Base-by-base conservation (phyloP, 129 eudicot species). In the Arctium lappa region DNA sequence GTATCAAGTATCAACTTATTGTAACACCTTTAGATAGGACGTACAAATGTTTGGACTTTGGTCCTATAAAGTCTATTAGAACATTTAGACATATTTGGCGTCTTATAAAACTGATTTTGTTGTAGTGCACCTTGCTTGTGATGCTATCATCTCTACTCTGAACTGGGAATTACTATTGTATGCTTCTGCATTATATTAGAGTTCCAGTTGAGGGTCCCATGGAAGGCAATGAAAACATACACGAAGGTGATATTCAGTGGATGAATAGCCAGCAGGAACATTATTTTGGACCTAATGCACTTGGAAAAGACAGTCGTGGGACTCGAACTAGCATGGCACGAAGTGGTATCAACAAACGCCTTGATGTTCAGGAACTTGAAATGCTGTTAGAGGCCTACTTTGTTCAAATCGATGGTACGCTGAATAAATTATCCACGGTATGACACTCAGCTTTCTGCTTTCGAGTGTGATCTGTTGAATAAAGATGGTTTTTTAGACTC, bases 351-450 rank as follows among this genome's bases (percentile, higher is more conserved):
- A 85, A 88, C 89, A 92, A 92, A 76, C 93, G 87, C 69, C 88
- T 85, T 48, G 98, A 94, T 70, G 93, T 94, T 60, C 91, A 89
- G 82, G 97, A 94, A 85, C 98, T 94, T 85, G 97, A 94, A 84
- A 92, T 92, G 98, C 87, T 94, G 29, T 81, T 94, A 84, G 97
- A 92, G 88, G 97, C 98, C 3, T 94, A 94, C 80, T 94, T 94
- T 80, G 95, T 92, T 62, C 95, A 94, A 83, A 94, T 94, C 75
- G 97, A 94, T 82, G 95, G 97, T 33, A 90, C 98, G 38, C 82
- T 90, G 69, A 90, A 90, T 84, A 92, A 92, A 80, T 76, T 94
- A 22, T 89, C 95, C n/a, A 94, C 97, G 74, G 97, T 94, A 90
- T 38, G 95, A 70, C 32, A 66, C 74, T 62, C 40, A 42, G n/a